These are phyloP conservation scores for Epithele typhae DNA, from an alignment of 768 basidiomycete species.

Conservation along the genomic window DNA sequence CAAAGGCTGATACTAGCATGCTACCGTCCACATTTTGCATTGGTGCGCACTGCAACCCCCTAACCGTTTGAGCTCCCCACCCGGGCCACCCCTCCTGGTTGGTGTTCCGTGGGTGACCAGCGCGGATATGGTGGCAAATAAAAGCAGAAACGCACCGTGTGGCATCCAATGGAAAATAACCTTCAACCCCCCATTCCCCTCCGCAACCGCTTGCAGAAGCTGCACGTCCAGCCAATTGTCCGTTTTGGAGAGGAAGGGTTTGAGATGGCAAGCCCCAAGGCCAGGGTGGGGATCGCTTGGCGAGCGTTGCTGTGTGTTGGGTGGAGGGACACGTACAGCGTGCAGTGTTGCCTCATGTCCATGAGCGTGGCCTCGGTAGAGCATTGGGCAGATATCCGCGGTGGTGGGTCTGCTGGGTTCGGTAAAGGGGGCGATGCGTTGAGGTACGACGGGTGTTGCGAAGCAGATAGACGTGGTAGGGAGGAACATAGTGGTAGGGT, in stretches of 20 bases:
- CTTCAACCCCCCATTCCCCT: constrained; percentile 25
- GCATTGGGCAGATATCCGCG: background rate
- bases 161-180: constrained; percentile 30
- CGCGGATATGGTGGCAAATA: background rate
- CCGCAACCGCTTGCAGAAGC: constrained; percentile 29
- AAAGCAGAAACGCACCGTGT: constrained; percentile 19
- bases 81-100: constrained; percentile 6
- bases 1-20: background rate
- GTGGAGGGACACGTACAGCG: constrained; percentile 21
- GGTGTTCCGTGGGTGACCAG: background rate
- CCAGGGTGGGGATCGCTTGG: constrained; percentile 23
- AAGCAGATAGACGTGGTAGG: constrained; percentile 2
- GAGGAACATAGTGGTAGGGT: constrained; percentile 12
- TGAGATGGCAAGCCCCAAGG: constrained; percentile 29
- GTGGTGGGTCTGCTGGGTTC: background rate
- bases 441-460: background rate
- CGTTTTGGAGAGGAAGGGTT: constrained; percentile 32
- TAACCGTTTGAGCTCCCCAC: constrained; percentile 13
- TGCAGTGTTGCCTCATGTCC: constrained; percentile 14
- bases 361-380: constrained; percentile 13
- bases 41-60: constrained; percentile 7
- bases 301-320: constrained; percentile 20
- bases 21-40: constrained; percentile 2
- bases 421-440: background rate
- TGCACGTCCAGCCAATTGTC: constrained; percentile 31